Base-by-base conservation (phyloP, 2,329 filamentous ascomycete species). In the Pseudocercospora macadamiae region DNA sequence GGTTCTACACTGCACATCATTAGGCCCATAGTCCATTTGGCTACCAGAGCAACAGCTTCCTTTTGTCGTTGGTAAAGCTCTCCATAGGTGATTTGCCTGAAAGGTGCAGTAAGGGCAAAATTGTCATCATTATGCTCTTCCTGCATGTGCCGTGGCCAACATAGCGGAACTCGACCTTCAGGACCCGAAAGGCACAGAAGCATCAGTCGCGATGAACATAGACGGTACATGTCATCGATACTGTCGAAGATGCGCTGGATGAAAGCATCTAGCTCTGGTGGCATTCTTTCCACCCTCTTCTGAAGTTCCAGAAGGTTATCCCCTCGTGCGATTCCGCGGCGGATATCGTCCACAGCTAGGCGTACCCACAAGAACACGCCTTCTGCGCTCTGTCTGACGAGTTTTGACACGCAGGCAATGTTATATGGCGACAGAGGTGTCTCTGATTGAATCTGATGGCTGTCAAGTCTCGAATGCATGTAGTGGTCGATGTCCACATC, bases 321-420 rank as follows among this genome's bases (percentile, higher is more conserved):
- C 1, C 23, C 2, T 2, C 30, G 12, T 2, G 1, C 19, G 8
- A 54, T 34, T 2, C 51, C 51, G 3, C 12, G 19, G 2, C 32
- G 32, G 9, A 54, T 14, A 4, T 39, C 34, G 10, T 26, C 25
- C 19, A 36, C n/a, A 4, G 34, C 51, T 14, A 54, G 21, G 9
- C 7, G 25, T 5, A 42, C 32, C 51, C 51, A 54, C 3, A 54
- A 18, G 19, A 54, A 54, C 8, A 54, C 51, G 12, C 51, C 51
- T 42, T 54, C 32, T 8, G 36, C 51, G 7, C 32, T 18, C 7
- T 16, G 3, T n/a, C 51, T 23, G 12, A 54, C 28, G 2, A n/a
- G 14, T n/a, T 36, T 6, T 16, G 32, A 36, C 4, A 36, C 16
- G 10, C 32, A 4, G 4, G 7, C 16, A n/a, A 14, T 36, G 2